Base-by-base conservation (phyloP, 768 basidiomycete genomes). In the Lepiota subincarnata region DNA sequence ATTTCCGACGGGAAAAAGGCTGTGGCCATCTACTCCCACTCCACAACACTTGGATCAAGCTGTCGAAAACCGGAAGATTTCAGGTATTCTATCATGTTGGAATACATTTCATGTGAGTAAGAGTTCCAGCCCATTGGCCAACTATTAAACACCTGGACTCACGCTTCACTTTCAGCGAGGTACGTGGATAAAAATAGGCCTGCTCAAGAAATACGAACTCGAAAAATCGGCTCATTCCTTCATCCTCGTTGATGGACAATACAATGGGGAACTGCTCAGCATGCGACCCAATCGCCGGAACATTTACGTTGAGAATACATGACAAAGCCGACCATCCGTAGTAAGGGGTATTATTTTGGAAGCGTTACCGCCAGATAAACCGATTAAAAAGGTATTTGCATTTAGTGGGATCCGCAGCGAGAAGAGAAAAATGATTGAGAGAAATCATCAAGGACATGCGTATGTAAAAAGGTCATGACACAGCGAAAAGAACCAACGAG, bases 371-470 rank as follows among this genome's bases (percentile, higher is more conserved):
- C 45, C 53, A 44, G 42, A 53, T 44, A 53, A 43, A 18, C 40
- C 50, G 54, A 58, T 56, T 53, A 58, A 57, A 57, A 50, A 55
- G 26, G 47, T 42, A 59, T 58, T 65, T 64, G 57, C 60, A 63
- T 67, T 68, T 65, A 66, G 56, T 61, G 43, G 59, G 52, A 64
- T 63, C 68, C 49, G 69, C 68, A 68, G 56, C 61, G 59, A 62
- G 62, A 62, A 61, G 58, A 53, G 58, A 60, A 60, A 50, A 56
- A 61, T 57, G 55, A 60, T 59, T 46, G 61, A 56, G 64, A 56
- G 50, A 60, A 53, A 63, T 69, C 67, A 67, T 71, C 65, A 67
- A 71, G 63, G 64, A 66, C 68, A 62, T 70, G 68, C 65, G 58
- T 59, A 61, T 68, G 68, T 58, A 61, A 67, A 68, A 69, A 62